Percentiles rank a stretch among this genome's conserved stretches.
Evolutionary conservation across 495 filamentous ascomycete genomes (phyloP).

Genomic region (Penicillium bovifimosum): DNA sequence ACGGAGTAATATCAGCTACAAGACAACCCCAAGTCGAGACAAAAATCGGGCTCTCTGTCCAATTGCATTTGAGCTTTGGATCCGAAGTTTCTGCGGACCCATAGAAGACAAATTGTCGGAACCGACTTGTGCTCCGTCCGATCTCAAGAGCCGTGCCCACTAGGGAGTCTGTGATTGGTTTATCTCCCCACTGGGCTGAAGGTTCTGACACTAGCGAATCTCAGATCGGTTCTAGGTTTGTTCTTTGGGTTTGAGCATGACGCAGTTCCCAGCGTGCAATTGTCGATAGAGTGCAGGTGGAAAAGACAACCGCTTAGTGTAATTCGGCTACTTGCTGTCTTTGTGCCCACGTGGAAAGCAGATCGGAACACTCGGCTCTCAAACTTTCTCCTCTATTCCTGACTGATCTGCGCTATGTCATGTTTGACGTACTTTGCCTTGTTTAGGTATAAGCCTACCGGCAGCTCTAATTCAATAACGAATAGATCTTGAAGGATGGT

Average conservation of each 20-base stretch:
- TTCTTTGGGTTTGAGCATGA: not conserved
- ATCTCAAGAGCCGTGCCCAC: not conserved
- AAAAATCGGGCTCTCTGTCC: not conserved
- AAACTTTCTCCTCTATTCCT: too few relatives aligned
- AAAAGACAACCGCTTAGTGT: not conserved
- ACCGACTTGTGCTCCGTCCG: not conserved
- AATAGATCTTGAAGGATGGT: too few relatives aligned
- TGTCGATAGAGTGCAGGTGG: too few relatives aligned
- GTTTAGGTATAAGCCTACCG: too few relatives aligned
- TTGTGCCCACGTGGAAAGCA: too few relatives aligned
- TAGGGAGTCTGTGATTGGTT: not conserved
- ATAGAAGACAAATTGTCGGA: not conserved
- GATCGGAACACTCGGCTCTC: too few relatives aligned
- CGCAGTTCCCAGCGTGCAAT: too few relatives aligned
- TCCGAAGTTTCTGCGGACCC: not conserved
- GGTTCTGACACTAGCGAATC: not conserved
- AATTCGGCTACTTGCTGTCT: too few relatives aligned
- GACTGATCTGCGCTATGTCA: too few relatives aligned
- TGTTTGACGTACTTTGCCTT: too few relatives aligned
- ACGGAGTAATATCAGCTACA: not conserved
- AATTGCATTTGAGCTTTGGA: not conserved
- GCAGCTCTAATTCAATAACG: too few relatives aligned
- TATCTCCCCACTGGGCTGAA: not conserved
- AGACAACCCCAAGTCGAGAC: not conserved
- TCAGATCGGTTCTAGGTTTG: not conserved